Conservation (phyloP, 352 stramenopile species). For the Thraustochytrium sp. region DNA sequence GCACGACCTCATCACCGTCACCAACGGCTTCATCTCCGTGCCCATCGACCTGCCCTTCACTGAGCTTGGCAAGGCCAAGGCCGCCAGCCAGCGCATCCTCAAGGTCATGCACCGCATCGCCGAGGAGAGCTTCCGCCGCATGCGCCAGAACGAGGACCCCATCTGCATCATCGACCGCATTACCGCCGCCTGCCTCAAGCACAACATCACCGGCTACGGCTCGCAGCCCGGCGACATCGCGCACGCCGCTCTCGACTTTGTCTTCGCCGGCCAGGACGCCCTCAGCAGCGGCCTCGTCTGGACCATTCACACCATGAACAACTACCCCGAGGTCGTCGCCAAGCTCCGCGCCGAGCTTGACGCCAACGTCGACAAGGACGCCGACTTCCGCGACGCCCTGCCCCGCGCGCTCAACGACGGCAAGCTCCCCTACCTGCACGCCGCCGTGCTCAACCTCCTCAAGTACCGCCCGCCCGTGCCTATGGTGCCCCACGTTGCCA, state of each 20-base stretch:
- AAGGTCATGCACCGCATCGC: slow-evolving; percentile 4
- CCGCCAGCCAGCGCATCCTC: slow-evolving; percentile 11
- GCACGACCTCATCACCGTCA: neutral
- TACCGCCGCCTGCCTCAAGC: neutral
- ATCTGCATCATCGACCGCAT: slow-evolving; percentile 5
- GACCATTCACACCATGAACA: neutral
- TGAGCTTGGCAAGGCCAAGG: slow-evolving; percentile 1
- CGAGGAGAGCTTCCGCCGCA: slow-evolving; percentile 1
- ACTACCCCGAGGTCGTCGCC: neutral
- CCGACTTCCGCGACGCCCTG: neutral
- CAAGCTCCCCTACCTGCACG: neutral
- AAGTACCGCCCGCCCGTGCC: slow-evolving; percentile 1
- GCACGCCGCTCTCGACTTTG: neutral
- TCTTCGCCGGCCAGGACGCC: neutral
- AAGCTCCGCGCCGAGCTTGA: slow-evolving; percentile 6
- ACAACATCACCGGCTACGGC: neutral
- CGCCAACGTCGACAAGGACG: neutral
- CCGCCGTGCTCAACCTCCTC: neutral
- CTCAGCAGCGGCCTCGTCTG: neutral
- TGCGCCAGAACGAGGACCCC: slow-evolving; percentile 4
- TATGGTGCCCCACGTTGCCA: neutral
- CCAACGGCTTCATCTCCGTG: neutral
- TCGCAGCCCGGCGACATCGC: neutral
- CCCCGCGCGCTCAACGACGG: neutral
- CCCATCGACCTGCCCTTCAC: neutral